These are phyloP conservation scores for Stachybotrys elegans DNA, from an alignment of 2,329 filamentous ascomycete species.

Conservation along the genomic window DNA sequence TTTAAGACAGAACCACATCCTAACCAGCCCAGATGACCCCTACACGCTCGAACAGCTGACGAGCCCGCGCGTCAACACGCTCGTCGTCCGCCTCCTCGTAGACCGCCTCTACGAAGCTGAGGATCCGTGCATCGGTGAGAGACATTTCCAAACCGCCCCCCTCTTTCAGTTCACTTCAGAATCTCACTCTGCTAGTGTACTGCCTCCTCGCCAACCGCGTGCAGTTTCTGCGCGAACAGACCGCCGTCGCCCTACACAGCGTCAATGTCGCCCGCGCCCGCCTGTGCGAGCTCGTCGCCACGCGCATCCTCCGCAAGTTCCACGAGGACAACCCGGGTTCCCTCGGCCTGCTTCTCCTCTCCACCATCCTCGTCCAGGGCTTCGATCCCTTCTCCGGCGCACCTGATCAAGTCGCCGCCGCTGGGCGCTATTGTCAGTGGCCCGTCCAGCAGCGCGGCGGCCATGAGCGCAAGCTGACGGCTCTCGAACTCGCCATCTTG, in stretches of 20 bases:
- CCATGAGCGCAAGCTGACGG: constrained; percentile 54
- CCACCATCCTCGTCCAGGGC: constrained; percentile 64
- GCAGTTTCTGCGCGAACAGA: constrained; percentile 64
- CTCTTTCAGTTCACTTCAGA: constrained; percentile 10
- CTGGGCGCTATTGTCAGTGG: constrained; percentile 36
- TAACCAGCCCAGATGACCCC: constrained; percentile 37
- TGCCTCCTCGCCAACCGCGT: constrained; percentile 67
- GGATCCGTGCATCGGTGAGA: constrained; percentile 60
- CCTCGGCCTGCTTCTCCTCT: constrained; percentile 57
- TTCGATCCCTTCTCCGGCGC: constrained; percentile 70
- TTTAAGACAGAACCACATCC: no score
- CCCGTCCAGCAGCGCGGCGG: constrained; percentile 31
- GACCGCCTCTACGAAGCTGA: constrained; percentile 60
- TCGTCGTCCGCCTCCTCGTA: constrained; percentile 62
- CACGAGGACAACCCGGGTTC: constrained; percentile 62
- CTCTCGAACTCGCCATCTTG: constrained; percentile 66
- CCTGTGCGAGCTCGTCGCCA: constrained; percentile 65
- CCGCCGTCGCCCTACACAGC: constrained; percentile 61
- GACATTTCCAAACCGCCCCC: background rate
- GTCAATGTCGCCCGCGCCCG: constrained; percentile 64
- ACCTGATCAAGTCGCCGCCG: constrained; percentile 50
- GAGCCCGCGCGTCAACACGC: constrained; percentile 61
- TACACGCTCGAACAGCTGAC: constrained; percentile 56
- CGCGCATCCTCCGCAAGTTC: constrained; percentile 61
- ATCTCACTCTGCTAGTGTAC: constrained; percentile 47